Percentiles rank a stretch among this genome's conserved stretches.
Evolutionary conservation across 768 basidiomycete genomes (phyloP).

Genomic region (Austroboletus eburneus): DNA sequence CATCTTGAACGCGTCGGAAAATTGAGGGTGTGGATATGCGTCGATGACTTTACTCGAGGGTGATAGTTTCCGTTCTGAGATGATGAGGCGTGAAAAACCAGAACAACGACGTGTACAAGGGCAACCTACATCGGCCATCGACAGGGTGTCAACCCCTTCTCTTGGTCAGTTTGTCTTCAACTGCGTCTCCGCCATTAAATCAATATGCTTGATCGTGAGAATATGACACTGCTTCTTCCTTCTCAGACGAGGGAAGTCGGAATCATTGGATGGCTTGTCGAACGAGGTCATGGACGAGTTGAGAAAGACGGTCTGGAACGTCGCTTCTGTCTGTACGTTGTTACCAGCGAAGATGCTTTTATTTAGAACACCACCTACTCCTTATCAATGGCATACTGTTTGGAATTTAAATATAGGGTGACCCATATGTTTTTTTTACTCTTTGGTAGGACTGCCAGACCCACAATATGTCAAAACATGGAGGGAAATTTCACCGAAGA

Average conservation of each 20-base stretch:
- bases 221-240: slow-evolving; percentile 57
- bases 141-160: slow-evolving; percentile 63
- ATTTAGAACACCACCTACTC: no score
- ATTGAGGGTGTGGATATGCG: slow-evolving; percentile 74
- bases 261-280: slow-evolving; percentile 94
- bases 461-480: no score
- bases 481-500: no score
- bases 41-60: slow-evolving; percentile 85
- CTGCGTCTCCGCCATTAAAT: slow-evolving; percentile 98
- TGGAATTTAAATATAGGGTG: no score
- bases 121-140: slow-evolving; percentile 58
- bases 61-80: slow-evolving; percentile 68
- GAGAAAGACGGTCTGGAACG: slow-evolving; percentile 96
- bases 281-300: slow-evolving; percentile 81
- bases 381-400: no score
- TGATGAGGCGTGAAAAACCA: slow-evolving; percentile 5
- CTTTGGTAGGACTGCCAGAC: no score
- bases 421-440: no score
- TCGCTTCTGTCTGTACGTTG: slow-evolving; percentile 87
- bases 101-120: background rate
- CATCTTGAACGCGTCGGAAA: slow-evolving; percentile 56
- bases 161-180: slow-evolving; percentile 89
- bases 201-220: slow-evolving; percentile 93
- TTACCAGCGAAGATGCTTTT: slow-evolving; percentile 95
- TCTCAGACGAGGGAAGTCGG: slow-evolving; percentile 61